These are phyloP conservation scores for Colletotrichum sp. DNA, from an alignment of 2,329 filamentous ascomycete genomes.

Conservation along the genomic window DNA sequence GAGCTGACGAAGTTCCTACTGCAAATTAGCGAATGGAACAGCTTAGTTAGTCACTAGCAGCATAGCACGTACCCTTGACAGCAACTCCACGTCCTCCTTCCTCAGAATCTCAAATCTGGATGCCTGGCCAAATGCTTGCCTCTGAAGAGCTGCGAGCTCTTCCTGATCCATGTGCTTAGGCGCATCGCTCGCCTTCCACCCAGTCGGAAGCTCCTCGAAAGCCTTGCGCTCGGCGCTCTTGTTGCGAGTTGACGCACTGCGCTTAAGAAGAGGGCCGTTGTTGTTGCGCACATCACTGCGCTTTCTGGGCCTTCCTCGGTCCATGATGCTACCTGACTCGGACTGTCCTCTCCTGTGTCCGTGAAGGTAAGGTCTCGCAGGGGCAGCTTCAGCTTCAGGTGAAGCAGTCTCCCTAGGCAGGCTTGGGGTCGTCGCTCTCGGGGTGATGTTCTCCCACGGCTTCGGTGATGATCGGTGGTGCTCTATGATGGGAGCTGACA, in stretches of 20 bases:
- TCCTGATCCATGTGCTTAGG: slow-evolving; percentile 46
- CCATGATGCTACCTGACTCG: slow-evolving; percentile 64
- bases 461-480: slow-evolving; percentile 45
- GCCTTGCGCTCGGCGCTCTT: slow-evolving; percentile 59
- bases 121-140: slow-evolving; percentile 67
- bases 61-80: slow-evolving; percentile 61
- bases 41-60: slow-evolving; percentile 18
- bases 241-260: slow-evolving; percentile 34
- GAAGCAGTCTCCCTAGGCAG: slow-evolving; percentile 31
- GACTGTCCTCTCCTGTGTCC: slow-evolving; percentile 60
- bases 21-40: neutral
- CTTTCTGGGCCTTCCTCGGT: slow-evolving; percentile 66
- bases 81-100: slow-evolving; percentile 65
- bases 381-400: slow-evolving; percentile 35
- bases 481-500: slow-evolving; percentile 53
- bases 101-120: slow-evolving; percentile 69
- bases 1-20: slow-evolving; percentile 73
- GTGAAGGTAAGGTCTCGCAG: slow-evolving; percentile 24
- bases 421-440: slow-evolving; percentile 30
- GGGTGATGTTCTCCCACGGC: slow-evolving; percentile 43
- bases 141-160: slow-evolving; percentile 59
- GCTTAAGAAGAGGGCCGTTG: slow-evolving; percentile 40
- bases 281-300: slow-evolving; percentile 48
- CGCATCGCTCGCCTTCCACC: slow-evolving; percentile 61
- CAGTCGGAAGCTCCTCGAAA: slow-evolving; percentile 66